phyloP scores from a whole-genome alignment of 257 asterid species.

The Solanum pennellii region DNA sequence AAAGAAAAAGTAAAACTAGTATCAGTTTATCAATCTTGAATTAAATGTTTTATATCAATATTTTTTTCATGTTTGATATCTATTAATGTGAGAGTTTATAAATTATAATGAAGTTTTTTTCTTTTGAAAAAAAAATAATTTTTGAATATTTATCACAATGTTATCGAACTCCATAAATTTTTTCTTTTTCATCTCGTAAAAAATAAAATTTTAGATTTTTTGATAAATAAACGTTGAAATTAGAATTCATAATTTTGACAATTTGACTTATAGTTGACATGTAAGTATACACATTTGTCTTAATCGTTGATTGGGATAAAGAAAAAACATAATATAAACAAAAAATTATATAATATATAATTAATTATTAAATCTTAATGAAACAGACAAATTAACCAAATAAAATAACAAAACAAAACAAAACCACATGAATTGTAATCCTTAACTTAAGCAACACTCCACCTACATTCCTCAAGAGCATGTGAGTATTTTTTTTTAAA shows the following conservation, averaged over 20 bases:
- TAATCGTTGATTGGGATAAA: neutral
- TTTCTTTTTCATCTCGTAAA: neutral
- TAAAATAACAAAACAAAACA: neutral
- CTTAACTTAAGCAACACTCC: neutral
- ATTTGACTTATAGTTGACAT: neutral
- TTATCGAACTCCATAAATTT: too few species aligned
- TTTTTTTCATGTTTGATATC: neutral
- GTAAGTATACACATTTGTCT: neutral
- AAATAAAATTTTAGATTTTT: neutral
- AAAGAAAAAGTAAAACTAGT: neutral
- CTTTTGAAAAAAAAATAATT: too few species aligned
- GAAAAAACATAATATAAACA: neutral
- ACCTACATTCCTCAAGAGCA: constrained; percentile 19
- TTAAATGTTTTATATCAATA: too few species aligned
- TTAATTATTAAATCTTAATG: neutral
- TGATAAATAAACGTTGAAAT: neutral
- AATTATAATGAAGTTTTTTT: neutral
- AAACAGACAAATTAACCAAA: neutral
- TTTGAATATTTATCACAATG: too few species aligned
- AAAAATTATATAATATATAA: neutral
- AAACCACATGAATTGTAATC: neutral
- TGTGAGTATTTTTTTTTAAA: constrained; percentile 13
- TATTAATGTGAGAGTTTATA: neutral
- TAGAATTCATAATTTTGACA: neutral
- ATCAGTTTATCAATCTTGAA: neutral